Percentiles rank a stretch among this genome's conserved stretches.
Conservation (phyloP, 1,284 basidiomycete genomes). For the Cyathus olla region DNA sequence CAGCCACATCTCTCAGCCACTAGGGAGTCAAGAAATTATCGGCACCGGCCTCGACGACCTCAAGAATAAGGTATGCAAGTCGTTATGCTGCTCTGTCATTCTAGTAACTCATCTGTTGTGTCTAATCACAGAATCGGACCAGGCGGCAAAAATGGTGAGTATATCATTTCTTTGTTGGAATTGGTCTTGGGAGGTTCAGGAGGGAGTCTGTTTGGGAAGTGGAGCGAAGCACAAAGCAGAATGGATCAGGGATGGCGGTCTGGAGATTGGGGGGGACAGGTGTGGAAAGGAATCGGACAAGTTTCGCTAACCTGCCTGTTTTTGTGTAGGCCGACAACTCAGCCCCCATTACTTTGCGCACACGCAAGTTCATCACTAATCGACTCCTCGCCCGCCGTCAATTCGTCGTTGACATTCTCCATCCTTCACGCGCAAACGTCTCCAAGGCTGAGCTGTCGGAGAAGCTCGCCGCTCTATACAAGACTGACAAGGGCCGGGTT, state of each 20-base stretch:
- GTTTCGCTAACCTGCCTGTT: conserved; percentile 1
- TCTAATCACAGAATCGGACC: background rate
- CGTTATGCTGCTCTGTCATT: background rate
- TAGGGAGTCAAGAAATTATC: conserved; percentile 25
- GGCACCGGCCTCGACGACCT: conserved; percentile 45
- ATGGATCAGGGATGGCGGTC: background rate
- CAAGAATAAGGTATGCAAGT: conserved; percentile 45
- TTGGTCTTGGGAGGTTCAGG: background rate
- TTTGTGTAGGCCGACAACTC: conserved; percentile 76
- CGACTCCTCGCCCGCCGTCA: conserved; percentile 94
- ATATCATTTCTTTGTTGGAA: background rate
- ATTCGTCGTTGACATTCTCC: conserved; percentile 96
- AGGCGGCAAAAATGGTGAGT: background rate
- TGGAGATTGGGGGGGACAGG: too few relatives aligned
- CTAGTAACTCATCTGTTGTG: background rate
- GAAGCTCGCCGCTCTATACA: conserved; percentile 89
- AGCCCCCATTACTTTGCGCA: conserved; percentile 97
- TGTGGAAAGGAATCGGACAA: too few relatives aligned
- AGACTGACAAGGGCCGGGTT: conserved; percentile 82
- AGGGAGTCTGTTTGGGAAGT: background rate
- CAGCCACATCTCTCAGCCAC: conserved; percentile 37
- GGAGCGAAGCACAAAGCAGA: too few relatives aligned
- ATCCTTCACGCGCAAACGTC: conserved; percentile 96
- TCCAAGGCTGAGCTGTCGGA: conserved; percentile 94
- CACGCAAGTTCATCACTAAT: conserved; percentile 99